Percentiles rank a stretch among this genome's conserved stretches.
Evolutionary conservation across 306 rosid genomes (phyloP).

Genomic region (Inga laurina): DNA sequence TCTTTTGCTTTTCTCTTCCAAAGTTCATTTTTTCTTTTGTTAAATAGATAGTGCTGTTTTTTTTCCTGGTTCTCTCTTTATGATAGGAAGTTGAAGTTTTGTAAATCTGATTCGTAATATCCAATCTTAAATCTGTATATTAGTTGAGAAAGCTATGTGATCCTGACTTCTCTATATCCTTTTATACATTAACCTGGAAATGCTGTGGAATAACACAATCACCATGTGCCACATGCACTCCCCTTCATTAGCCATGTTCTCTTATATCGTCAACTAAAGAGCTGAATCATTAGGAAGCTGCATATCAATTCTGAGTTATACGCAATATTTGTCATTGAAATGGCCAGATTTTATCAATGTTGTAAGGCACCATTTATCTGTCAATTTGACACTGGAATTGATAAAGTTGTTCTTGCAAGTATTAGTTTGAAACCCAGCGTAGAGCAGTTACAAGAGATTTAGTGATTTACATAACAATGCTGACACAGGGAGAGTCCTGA

Average conservation of each 20-base stretch:
- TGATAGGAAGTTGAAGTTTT: constrained; percentile 34
- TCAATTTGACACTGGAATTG: not conserved
- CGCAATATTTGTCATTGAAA: constrained; percentile 6
- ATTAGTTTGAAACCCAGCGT: not conserved
- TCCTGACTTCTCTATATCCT: constrained; percentile 5
- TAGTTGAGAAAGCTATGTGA: constrained; percentile 37
- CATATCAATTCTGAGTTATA: not conserved
- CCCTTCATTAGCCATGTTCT: constrained; percentile 32
- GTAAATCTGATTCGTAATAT: constrained; percentile 40
- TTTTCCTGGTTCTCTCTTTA: constrained; percentile 28
- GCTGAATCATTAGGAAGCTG: constrained; percentile 26
- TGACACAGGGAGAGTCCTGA: not conserved
- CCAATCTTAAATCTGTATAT: constrained; percentile 40
- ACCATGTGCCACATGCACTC: constrained; percentile 29
- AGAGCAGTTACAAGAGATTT: not conserved
- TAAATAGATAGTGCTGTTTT: constrained; percentile 18
- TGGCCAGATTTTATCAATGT: constrained; percentile 21
- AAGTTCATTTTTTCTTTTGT: constrained; percentile 30
- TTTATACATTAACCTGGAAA: constrained; percentile 21
- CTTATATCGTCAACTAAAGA: constrained; percentile 32
- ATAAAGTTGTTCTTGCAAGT: constrained; percentile 15
- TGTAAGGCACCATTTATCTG: constrained; percentile 33
- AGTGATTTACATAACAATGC: not conserved
- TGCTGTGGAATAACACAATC: constrained; percentile 16
- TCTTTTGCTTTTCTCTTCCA: not conserved